These are phyloP conservation scores for Colletotrichum endophyticum DNA, from an alignment of 2,329 filamentous ascomycete genomes.

Conservation along the genomic window DNA sequence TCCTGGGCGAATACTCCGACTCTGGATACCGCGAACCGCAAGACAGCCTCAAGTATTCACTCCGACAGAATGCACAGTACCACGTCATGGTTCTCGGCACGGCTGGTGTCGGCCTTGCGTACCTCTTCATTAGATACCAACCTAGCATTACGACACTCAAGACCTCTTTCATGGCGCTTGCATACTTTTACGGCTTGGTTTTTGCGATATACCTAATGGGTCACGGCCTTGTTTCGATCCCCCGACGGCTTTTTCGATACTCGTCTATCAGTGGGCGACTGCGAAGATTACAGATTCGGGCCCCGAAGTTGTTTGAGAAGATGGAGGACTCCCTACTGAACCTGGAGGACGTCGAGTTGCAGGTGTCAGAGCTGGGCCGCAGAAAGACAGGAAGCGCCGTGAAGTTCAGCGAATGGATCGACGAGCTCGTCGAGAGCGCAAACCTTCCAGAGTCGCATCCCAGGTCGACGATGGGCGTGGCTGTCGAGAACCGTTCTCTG, in stretches of 20 bases:
- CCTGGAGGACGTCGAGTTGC: conserved; percentile 80
- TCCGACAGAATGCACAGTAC: conserved; percentile 87
- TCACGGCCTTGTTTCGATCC: conserved; percentile 91
- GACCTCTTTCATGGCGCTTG: conserved; percentile 86
- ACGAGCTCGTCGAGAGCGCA: conserved; percentile 83
- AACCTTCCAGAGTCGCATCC: conserved; percentile 68
- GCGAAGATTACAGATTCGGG: conserved; percentile 76
- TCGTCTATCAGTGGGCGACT: conserved; percentile 78
- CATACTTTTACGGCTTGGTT: conserved; percentile 91
- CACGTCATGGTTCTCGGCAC: conserved; percentile 79
- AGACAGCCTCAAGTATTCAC: conserved; percentile 80
- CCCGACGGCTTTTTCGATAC: conserved; percentile 78
- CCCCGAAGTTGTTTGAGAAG: conserved; percentile 84
- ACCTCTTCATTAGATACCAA: conserved; percentile 81
- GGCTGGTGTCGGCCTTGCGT: conserved; percentile 75
- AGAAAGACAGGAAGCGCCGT: conserved; percentile 80
- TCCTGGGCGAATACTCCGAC: conserved; percentile 94
- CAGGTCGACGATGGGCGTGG: conserved; percentile 42
- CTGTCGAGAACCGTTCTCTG: conserved; percentile 53
- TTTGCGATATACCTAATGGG: conserved; percentile 98
- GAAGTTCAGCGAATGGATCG: conserved; percentile 91
- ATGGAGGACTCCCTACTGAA: conserved; percentile 83
- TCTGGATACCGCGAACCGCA: conserved; percentile 89
- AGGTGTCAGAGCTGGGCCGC: conserved; percentile 78
- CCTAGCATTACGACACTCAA: conserved; percentile 77